Percentiles rank a stretch among this genome's conserved stretches.
Evolutionary conservation across 164 flowering plant species (phyloP).

Genomic region (Taxillus chinensis): DNA sequence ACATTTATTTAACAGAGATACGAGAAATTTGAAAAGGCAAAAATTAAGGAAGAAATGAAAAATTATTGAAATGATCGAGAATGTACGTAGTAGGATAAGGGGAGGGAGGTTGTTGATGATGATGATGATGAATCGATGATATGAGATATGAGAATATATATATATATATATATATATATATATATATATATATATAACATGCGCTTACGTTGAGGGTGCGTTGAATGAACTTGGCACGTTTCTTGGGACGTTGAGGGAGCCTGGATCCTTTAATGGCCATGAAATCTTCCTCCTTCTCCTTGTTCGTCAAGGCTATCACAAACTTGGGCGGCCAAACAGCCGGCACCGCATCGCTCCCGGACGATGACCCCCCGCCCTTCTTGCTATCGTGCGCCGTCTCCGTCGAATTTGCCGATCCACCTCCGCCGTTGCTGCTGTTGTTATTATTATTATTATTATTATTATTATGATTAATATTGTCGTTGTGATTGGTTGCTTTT

Average conservation of each 20-base stretch:
- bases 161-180: no score
- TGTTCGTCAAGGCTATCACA: constrained; percentile 64
- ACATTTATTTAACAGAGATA: no score
- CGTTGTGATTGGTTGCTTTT: constrained; percentile 9
- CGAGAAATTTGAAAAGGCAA: no score
- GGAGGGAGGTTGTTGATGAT: no score
- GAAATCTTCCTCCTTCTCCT: constrained; percentile 96
- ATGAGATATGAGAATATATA: no score
- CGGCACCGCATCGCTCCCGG: constrained; percentile 49
- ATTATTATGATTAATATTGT: constrained; percentile 12
- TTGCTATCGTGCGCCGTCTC: constrained; percentile 55
- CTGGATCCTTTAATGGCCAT: constrained; percentile 82
- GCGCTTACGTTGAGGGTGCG: constrained; percentile 81
- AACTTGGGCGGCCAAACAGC: constrained; percentile 80
- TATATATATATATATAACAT: no score
- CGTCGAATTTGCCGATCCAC: constrained; percentile 39
- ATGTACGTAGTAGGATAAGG: no score
- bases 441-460: constrained; percentile 9
- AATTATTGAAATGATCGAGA: no score
- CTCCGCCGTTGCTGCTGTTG: constrained; percentile 13
- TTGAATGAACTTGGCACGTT: constrained; percentile 78
- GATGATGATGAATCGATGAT: no score
- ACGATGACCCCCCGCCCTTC: constrained; percentile 62
- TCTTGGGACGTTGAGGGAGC: constrained; percentile 89
- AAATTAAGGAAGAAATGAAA: not conserved